A percentile compares a stretch with the other conserved stretches of the same genome.
These are phyloP conservation scores for Colletotrichum sp. DNA, from an alignment of 2,329 filamentous ascomycete genomes.

Conservation along the genomic window DNA sequence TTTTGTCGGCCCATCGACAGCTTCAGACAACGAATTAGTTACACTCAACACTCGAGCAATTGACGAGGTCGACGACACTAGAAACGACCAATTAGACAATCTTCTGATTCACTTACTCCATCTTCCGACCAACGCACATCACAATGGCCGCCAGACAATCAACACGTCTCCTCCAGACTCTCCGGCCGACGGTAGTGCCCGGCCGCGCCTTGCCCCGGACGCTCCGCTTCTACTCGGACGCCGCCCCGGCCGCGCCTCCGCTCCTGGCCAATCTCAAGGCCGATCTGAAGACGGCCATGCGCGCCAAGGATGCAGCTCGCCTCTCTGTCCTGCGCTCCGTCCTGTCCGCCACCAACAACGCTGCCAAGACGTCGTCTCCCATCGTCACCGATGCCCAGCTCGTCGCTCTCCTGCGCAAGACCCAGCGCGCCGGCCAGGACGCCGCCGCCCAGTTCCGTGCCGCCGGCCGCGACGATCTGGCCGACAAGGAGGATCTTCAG, in stretches of 20 bases:
- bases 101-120: background rate
- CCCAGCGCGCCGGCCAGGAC: conserved; percentile 60
- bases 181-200: conserved; percentile 21
- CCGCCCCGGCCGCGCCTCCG: conserved; percentile 45
- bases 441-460: conserved; percentile 67
- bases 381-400: conserved; percentile 74
- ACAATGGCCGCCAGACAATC: conserved; percentile 30
- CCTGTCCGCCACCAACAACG: conserved; percentile 74
- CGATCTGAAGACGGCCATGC: conserved; percentile 72
- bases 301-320: conserved; percentile 66
- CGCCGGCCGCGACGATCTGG: conserved; percentile 71
- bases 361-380: conserved; percentile 74
- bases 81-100: background rate
- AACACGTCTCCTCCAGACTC: conserved; percentile 24
- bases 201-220: conserved; percentile 14
- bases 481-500: conserved; percentile 72
- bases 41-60: background rate
- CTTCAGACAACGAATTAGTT: background rate
- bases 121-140: background rate
- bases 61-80: background rate
- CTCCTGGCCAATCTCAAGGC: conserved; percentile 59
- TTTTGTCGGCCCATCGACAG: background rate
- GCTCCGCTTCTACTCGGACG: conserved; percentile 25
- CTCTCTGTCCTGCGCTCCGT: conserved; percentile 73
- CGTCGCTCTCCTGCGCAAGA: conserved; percentile 70